These are phyloP conservation scores for Alternaria brassicicola DNA, from an alignment of 2,329 filamentous ascomycete species.

Conservation along the genomic window DNA sequence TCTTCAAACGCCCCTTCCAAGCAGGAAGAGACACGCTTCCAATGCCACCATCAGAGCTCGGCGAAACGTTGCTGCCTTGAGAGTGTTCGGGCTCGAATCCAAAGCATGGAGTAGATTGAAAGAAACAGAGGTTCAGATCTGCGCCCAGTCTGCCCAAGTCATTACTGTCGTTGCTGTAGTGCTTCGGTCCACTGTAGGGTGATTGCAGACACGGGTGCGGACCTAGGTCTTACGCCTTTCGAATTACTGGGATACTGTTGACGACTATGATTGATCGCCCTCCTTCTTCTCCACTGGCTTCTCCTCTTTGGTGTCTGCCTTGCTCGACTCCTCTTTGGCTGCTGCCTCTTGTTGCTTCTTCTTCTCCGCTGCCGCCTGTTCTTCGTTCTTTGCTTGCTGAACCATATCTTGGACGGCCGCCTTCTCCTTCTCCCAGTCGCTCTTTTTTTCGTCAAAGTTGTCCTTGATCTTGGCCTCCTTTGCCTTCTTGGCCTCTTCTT, in stretches of 20 bases:
- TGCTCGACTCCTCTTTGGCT: constrained; percentile 35
- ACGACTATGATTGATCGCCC: constrained; percentile 4
- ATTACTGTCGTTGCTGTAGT: constrained; percentile 25
- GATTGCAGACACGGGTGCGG: background rate
- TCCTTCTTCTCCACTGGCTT: constrained; percentile 25
- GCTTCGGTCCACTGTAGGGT: background rate
- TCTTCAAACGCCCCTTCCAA: constrained; percentile 29
- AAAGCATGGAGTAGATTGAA: constrained; percentile 6
- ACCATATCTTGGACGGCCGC: constrained; percentile 73
- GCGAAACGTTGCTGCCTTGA: background rate
- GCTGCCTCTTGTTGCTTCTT: constrained; percentile 61
- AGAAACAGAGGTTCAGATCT: constrained; percentile 4
- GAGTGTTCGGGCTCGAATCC: background rate
- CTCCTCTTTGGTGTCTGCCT: constrained; percentile 30
- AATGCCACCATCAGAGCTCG: constrained; percentile 22
- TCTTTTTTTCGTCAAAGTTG: constrained; percentile 75
- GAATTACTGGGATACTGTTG: background rate
- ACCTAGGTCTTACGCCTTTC: background rate
- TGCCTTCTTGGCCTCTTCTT: constrained; percentile 76
- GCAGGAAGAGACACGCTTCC: constrained; percentile 11
- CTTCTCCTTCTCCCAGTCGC: constrained; percentile 92
- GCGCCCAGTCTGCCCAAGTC: constrained; percentile 15
- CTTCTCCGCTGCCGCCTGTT: constrained; percentile 49
- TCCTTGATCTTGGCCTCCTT: constrained; percentile 79
- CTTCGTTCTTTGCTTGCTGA: constrained; percentile 59